These are phyloP conservation scores for Hygrophoropsis aurantiaca DNA, from an alignment of 768 basidiomycete genomes.

Conservation along the genomic window DNA sequence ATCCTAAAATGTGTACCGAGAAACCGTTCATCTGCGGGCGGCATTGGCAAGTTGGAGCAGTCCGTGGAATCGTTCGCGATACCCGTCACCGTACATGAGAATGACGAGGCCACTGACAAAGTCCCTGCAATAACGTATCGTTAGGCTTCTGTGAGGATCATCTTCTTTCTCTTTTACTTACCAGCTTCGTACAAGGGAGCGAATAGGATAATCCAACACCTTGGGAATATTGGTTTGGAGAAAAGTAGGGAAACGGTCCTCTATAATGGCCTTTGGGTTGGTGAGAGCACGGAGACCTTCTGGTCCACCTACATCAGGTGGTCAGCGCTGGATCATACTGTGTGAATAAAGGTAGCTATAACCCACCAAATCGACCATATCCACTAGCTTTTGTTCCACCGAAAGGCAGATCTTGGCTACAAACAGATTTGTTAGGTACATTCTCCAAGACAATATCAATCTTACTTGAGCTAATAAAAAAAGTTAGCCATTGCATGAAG, in stretches of 20 bases:
- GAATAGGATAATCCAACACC: conserved; percentile 83
- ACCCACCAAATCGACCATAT: conserved; percentile 87
- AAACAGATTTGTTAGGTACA: conserved; percentile 3
- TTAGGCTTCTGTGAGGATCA: conserved; percentile 7
- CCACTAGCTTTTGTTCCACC: conserved; percentile 91
- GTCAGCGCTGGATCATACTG: conserved; percentile 9
- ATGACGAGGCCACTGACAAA: conserved; percentile 49
- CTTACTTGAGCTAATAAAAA: conserved; percentile 62
- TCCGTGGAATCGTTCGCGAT: conserved; percentile 42
- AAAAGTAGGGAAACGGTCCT: conserved; percentile 82
- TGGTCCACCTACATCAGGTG: conserved; percentile 63
- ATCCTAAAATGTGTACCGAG: neutral
- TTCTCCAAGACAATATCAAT: conserved; percentile 15
- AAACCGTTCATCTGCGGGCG: conserved; percentile 24
- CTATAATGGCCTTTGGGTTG: conserved; percentile 83
- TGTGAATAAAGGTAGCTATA: neutral
- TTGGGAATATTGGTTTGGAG: conserved; percentile 85
- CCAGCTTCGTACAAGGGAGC: conserved; percentile 74
- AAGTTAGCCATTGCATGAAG: conserved; percentile 13
- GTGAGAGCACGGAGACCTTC: conserved; percentile 90
- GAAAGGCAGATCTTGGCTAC: conserved; percentile 89
- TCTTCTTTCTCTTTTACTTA: too few species aligned
- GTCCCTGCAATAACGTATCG: conserved; percentile 36
- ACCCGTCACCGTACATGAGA: conserved; percentile 49
- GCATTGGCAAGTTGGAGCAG: conserved; percentile 40